Base-by-base conservation (phyloP, 2,329 filamentous ascomycete genomes). In the Sclerotinia sclerotiorum region DNA sequence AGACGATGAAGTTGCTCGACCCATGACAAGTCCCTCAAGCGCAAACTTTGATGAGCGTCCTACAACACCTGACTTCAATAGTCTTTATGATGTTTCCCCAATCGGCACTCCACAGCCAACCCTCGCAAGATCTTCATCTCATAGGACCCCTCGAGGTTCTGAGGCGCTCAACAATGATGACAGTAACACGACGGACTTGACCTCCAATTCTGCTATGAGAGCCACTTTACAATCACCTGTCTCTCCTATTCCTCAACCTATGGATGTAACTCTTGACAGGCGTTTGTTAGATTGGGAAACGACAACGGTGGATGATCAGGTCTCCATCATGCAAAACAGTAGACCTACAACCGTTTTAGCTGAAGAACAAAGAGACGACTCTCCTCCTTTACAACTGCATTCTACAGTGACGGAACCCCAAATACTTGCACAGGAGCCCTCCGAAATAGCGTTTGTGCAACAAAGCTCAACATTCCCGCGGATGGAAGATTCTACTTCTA, bases 31-130 rank as follows among this genome's bases (percentile, higher is more conserved):
- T 56, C 77, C 73, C n/a, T 29, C 46, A 11, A 62, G 56, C 32
- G 51, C 69, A 61, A 56, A 63, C 44, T 51, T 42, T 51, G 44
- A 61, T 44, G 65, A 61, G n/a, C 60, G 60, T 21, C 32, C 46
- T 42, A 63, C 46, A 24, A 42, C 60, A 32, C 48, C 60, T 27
- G 72, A 73, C 55, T 76, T 75, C 65, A 73, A 78, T 65, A 75
- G 77, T 61, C 68, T 78, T 21, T 78, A 78, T 68, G 74, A 78
- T 71, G 77, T 78, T 21, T 78, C 77, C 32, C 77, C 77, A 39
- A 73, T 75, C 19, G 69, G 72, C 27, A 74, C 76, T n/a, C 76
- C 77, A 51, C 74, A 71, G 48, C 72, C 71, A 67, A 51, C 55
- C 17, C 60, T 58, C 32, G 65, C 52, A 49, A 52, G 54, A 4